Evolutionary conservation across 2,329 filamentous ascomycete species (phyloP).

Genomic region (Hysterium pulicare): DNA sequence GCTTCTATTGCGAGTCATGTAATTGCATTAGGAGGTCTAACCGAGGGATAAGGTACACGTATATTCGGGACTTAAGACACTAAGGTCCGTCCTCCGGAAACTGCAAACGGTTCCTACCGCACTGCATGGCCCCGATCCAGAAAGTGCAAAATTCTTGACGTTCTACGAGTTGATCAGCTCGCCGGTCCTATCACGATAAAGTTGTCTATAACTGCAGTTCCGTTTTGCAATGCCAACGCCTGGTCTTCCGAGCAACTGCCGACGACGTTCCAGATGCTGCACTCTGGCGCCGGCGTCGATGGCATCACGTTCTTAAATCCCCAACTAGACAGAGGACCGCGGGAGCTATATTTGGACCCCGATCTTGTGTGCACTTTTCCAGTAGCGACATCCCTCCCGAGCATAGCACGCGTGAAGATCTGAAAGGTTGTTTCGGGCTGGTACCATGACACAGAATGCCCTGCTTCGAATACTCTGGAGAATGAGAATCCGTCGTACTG

Average conservation of each 20-base stretch:
- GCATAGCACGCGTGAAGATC: constrained; percentile 6
- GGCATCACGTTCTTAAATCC: background rate
- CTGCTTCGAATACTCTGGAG: constrained; percentile 30
- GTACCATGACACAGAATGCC: constrained; percentile 16
- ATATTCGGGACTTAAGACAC: no score
- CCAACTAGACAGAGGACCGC: background rate
- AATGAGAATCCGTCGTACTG: constrained; percentile 35
- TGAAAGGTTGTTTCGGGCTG: background rate
- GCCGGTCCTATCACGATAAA: background rate
- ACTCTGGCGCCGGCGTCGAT: background rate
- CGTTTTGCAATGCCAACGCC: background rate
- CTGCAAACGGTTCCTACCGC: no score
- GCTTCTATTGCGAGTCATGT: no score
- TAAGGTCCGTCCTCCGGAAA: no score
- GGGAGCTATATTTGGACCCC: background rate
- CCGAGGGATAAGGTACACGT: no score
- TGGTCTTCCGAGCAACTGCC: background rate
- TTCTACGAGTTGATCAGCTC: background rate
- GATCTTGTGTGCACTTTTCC: background rate
- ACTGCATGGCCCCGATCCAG: no score
- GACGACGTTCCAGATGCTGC: background rate
- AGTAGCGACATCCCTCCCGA: constrained; percentile 2
- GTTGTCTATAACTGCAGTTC: background rate
- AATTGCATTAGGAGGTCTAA: no score
- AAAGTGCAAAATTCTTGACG: no score